phyloP scores from a whole-genome alignment of 2,329 filamentous ascomycete genomes.

The Nemania sp. region DNA sequence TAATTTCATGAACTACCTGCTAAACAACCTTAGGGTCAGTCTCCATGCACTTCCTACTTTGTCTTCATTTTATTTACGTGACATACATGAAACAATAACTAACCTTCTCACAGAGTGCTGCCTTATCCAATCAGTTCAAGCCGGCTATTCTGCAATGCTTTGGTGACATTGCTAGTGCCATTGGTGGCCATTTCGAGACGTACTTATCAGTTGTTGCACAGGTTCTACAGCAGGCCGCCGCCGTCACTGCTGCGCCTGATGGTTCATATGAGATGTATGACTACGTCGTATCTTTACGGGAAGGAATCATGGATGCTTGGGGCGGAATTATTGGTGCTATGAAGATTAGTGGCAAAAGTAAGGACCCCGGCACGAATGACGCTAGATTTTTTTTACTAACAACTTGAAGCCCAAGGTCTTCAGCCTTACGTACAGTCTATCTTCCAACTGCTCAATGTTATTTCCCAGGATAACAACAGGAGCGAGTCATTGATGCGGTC shows the following conservation, averaged over 20 bases:
- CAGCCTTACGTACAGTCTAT: constrained; percentile 85
- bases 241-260: constrained; percentile 81
- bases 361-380: constrained; percentile 46
- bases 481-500: constrained; percentile 92
- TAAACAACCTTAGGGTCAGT: constrained; percentile 87
- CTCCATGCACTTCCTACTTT: neutral
- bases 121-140: constrained; percentile 96
- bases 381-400: constrained; percentile 47
- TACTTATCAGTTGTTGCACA: constrained; percentile 93
- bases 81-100: constrained; percentile 43
- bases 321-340: constrained; percentile 95
- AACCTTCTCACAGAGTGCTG: constrained; percentile 72
- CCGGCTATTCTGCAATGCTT: constrained; percentile 98
- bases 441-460: constrained; percentile 85
- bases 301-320: constrained; percentile 99
- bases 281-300: constrained; percentile 92
- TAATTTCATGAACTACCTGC: constrained; percentile 96
- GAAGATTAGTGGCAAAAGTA: constrained; percentile 83
- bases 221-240: constrained; percentile 92
- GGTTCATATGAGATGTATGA: constrained; percentile 95
- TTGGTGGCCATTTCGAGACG: constrained; percentile 89
- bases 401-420: constrained; percentile 71
- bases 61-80: neutral
- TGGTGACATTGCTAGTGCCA: constrained; percentile 95
- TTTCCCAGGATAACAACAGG: constrained; percentile 85